These are phyloP conservation scores for Calcarisporium arbuscula DNA, from an alignment of 2,329 filamentous ascomycete species.

Conservation along the genomic window DNA sequence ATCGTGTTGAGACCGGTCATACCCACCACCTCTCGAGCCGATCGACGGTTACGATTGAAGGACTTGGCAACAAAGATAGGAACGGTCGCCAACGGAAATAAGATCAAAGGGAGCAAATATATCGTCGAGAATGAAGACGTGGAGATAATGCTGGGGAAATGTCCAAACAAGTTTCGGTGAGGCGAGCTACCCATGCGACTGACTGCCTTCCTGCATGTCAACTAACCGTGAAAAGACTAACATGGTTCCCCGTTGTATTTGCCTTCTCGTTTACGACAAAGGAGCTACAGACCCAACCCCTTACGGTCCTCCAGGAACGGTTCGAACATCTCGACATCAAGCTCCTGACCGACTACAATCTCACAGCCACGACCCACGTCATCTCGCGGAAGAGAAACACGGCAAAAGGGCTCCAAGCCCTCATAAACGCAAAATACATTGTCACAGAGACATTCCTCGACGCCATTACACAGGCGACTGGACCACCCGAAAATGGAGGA, in stretches of 20 bases:
- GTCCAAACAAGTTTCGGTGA: constrained; percentile 56
- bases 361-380: constrained; percentile 73
- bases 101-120: constrained; percentile 57
- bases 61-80: constrained; percentile 83
- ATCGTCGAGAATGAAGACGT: constrained; percentile 46
- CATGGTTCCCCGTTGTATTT: constrained; percentile 75
- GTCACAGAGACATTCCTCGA: constrained; percentile 70
- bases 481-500: constrained; percentile 38
- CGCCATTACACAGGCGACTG: constrained; percentile 58
- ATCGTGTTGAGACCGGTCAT: constrained; percentile 56
- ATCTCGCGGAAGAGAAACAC: constrained; percentile 87
- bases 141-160: constrained; percentile 66
- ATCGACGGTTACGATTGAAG: constrained; percentile 64
- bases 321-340: constrained; percentile 90
- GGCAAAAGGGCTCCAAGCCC: constrained; percentile 75
- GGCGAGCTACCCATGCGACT: constrained; percentile 3
- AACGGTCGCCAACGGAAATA: constrained; percentile 67
- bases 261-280: constrained; percentile 70
- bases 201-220: constrained; percentile 4
- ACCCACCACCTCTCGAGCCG: constrained; percentile 58
- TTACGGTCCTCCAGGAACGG: constrained; percentile 53
- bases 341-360: constrained; percentile 65
- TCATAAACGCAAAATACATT: constrained; percentile 74
- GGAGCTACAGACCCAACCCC: constrained; percentile 58
- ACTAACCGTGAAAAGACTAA: constrained; percentile 48